Percentiles rank a stretch among this genome's conserved stretches.
These are phyloP conservation scores for Debaryomyces coudertii DNA, from an alignment of 1,139 yeast genomes.

Conservation along the genomic window DNA sequence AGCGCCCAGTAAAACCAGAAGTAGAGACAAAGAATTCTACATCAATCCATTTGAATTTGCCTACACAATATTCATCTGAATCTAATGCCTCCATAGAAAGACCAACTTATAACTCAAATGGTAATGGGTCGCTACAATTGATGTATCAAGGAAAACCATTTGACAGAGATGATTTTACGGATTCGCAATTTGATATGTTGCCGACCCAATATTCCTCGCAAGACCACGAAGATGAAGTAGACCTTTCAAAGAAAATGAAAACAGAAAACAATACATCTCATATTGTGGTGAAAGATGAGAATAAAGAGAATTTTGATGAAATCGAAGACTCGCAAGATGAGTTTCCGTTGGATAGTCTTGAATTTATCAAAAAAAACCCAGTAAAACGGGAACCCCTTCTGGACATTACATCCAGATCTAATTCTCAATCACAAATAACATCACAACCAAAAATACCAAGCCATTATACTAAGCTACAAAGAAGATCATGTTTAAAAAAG, in stretches of 20 bases:
- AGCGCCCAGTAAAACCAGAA: background rate
- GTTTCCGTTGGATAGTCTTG: slow-evolving; percentile 3
- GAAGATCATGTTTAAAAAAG: slow-evolving; percentile 31
- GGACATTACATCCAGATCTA: slow-evolving; percentile 12
- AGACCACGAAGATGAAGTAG: slow-evolving; percentile 14
- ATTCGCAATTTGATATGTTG: slow-evolving; percentile 15
- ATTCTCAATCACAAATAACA: slow-evolving; percentile 1
- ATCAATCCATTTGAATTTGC: background rate
- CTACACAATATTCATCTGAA: slow-evolving; percentile 16
- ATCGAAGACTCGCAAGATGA: slow-evolving; percentile 27
- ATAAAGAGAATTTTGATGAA: slow-evolving; percentile 15
- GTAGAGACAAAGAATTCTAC: background rate
- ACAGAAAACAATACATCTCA: slow-evolving; percentile 5
- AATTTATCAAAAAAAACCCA: background rate
- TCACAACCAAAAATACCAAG: slow-evolving; percentile 11
- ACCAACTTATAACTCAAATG: background rate
- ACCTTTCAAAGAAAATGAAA: slow-evolving; percentile 9
- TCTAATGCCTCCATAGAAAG: slow-evolving; percentile 5
- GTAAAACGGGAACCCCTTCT: slow-evolving; percentile 7
- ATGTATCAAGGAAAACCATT: slow-evolving; percentile 8
- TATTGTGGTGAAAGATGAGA: slow-evolving; percentile 5
- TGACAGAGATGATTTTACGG: slow-evolving; percentile 5
- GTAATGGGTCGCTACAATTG: background rate
- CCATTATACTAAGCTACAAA: slow-evolving; percentile 27
- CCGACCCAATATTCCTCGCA: slow-evolving; percentile 21